Evolutionary conservation across 371 early-diverging fungal species (phyloP).

Genomic region (Mortierella sp.): DNA sequence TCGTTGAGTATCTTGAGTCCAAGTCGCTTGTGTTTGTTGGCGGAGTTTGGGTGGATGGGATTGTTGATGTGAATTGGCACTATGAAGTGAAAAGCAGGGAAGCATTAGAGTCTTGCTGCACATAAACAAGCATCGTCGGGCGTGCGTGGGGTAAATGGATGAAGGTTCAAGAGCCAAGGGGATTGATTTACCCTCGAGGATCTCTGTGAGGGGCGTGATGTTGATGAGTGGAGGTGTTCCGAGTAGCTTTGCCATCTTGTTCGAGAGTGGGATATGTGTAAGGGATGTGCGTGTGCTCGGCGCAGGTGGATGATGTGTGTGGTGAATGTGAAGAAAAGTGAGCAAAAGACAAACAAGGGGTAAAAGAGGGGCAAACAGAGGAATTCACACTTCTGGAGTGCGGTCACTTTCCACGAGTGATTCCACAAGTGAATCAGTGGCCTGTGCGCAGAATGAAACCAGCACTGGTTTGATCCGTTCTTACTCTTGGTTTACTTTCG

Average conservation of each 20-base stretch:
- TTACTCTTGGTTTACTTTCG: background rate
- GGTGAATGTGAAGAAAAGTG: background rate
- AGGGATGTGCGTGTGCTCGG: background rate
- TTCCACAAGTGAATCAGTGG: background rate
- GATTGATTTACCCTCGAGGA: slow-evolving; percentile 46
- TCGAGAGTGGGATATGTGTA: background rate
- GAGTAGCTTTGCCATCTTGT: slow-evolving; percentile 25
- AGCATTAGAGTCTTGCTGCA: background rate
- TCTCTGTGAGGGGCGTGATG: slow-evolving; percentile 39
- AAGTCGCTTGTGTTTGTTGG: slow-evolving; percentile 54
- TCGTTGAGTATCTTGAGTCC: slow-evolving; percentile 55
- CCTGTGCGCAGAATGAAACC: background rate
- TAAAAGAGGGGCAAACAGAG: background rate
- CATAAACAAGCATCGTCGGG: background rate
- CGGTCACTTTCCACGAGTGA: background rate
- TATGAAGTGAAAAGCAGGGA: background rate
- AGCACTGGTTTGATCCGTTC: background rate
- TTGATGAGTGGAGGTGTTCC: slow-evolving; percentile 53
- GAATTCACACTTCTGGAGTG: background rate
- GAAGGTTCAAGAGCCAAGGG: background rate
- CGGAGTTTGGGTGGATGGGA: slow-evolving; percentile 56
- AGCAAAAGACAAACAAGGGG: background rate
- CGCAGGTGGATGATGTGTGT: background rate
- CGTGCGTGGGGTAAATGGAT: background rate
- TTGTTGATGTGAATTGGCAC: slow-evolving; percentile 55